Percentiles rank a stretch among this genome's conserved stretches.
Conservation (phyloP, 371 early-diverging fungal species). For the Aphelidium insulamus region DNA sequence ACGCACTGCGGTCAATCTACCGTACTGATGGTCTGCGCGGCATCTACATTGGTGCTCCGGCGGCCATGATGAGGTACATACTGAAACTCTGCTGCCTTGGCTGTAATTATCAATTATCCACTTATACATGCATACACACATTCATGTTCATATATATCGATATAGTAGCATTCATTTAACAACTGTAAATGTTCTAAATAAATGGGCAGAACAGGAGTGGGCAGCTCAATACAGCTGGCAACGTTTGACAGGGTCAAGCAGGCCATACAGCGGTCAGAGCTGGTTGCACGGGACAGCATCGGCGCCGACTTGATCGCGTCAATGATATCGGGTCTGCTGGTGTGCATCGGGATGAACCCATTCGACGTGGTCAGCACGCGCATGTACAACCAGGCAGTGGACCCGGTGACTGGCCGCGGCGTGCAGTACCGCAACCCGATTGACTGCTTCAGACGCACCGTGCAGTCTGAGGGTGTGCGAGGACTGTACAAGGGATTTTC, state of each 20-base stretch:
- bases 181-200: too few species aligned
- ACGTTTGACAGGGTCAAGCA: conserved; percentile 65
- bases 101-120: too few species aligned
- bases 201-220: conserved; percentile 70
- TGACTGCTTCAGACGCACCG: conserved; percentile 67
- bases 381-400: conserved; percentile 76
- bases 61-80: conserved; percentile 73
- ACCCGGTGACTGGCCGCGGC: conserved; percentile 31
- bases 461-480: conserved; percentile 51
- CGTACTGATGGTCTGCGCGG: conserved; percentile 40
- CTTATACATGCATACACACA: too few species aligned
- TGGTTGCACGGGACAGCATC: conserved; percentile 31
- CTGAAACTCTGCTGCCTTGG: too few species aligned
- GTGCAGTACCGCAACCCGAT: conserved; percentile 48
- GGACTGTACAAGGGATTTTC: conserved; percentile 85
- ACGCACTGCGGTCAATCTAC: conserved; percentile 42
- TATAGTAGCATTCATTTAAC: too few species aligned
- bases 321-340: conserved; percentile 61
- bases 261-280: conserved; percentile 22
- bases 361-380: conserved; percentile 87
- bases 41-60: conserved; percentile 66
- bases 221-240: conserved; percentile 77
- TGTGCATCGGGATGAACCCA: conserved; percentile 84
- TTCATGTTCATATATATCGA: too few species aligned
- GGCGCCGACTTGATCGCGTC: conserved; percentile 48